These are phyloP conservation scores for Stagonosporopsis vannaccii DNA, from an alignment of 2,329 filamentous ascomycete species.

Conservation along the genomic window DNA sequence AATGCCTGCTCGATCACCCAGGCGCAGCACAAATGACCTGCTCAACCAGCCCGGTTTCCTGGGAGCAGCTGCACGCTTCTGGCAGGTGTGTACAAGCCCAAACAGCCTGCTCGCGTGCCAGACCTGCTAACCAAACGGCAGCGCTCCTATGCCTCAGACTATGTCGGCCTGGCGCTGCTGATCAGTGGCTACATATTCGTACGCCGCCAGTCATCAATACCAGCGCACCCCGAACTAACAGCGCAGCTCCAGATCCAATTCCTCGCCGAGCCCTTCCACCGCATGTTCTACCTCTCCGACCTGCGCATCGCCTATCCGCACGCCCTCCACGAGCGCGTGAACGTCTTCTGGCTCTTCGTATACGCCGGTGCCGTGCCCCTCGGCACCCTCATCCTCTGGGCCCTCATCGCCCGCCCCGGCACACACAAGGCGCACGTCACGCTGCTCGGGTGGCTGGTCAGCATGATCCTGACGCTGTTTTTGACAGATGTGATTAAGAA, in stretches of 20 bases:
- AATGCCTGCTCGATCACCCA: conserved; percentile 43
- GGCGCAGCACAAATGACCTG: conserved; percentile 35
- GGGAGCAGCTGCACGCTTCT: conserved; percentile 60
- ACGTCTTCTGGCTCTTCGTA: conserved; percentile 77
- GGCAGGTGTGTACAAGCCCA: conserved; percentile 48
- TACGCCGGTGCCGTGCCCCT: conserved; percentile 80
- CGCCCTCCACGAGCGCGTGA: conserved; percentile 81
- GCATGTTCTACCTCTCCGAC: conserved; percentile 91
- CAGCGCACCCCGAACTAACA: conserved; percentile 8
- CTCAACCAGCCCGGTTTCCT: conserved; percentile 49
- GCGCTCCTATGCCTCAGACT: conserved; percentile 88
- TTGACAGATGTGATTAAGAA: conserved; percentile 91
- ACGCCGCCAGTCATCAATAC: conserved; percentile 22
- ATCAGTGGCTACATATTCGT: conserved; percentile 71
- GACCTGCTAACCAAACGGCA: conserved; percentile 44
- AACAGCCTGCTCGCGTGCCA: conserved; percentile 3
- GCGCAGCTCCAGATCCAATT: conserved; percentile 64
- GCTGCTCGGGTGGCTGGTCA: conserved; percentile 78
- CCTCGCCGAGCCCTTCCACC: conserved; percentile 85
- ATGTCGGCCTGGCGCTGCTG: conserved; percentile 78
- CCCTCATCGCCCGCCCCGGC: conserved; percentile 66
- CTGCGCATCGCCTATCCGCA: conserved; percentile 85
- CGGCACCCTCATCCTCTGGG: conserved; percentile 69
- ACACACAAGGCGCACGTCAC: conserved; percentile 85
- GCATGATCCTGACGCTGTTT: conserved; percentile 76